Percentiles rank a stretch among this genome's conserved stretches.
These are phyloP conservation scores for Plantago major DNA, from an alignment of 257 asterid species.

Conservation along the genomic window DNA sequence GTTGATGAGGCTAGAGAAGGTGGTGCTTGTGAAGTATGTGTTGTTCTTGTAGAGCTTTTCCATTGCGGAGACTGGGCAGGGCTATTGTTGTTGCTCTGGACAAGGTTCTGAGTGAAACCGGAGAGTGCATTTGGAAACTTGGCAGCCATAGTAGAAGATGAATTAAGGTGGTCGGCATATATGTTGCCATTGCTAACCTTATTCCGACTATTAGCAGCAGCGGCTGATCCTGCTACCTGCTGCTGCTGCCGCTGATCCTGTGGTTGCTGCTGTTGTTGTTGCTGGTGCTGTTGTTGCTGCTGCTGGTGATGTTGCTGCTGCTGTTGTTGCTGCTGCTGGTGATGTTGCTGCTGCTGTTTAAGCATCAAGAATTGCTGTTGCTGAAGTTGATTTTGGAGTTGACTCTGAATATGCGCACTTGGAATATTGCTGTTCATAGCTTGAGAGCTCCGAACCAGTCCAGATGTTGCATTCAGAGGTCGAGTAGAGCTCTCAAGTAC, in stretches of 20 bases:
- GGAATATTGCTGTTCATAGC: slow-evolving; percentile 26
- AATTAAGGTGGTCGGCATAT: slow-evolving; percentile 59
- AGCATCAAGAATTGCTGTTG: slow-evolving; percentile 22
- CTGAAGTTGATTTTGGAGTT: slow-evolving; percentile 45
- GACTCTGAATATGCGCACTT: slow-evolving; percentile 56
- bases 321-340: slow-evolving; percentile 49
- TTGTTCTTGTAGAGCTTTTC: slow-evolving; percentile 54
- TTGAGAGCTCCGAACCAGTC: slow-evolving; percentile 27
- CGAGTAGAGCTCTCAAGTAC: slow-evolving; percentile 59
- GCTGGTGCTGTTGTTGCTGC: slow-evolving; percentile 43
- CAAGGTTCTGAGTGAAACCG: slow-evolving; percentile 63
- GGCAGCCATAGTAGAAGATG: slow-evolving; percentile 40
- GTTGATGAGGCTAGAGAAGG: slow-evolving; percentile 54
- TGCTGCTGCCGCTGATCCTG: slow-evolving; percentile 46
- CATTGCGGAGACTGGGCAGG: slow-evolving; percentile 77
- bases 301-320: slow-evolving; percentile 49
- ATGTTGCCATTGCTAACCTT: slow-evolving; percentile 47
- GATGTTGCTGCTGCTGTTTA: slow-evolving; percentile 44
- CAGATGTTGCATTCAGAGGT: slow-evolving; percentile 33
- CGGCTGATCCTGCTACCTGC: slow-evolving; percentile 30
- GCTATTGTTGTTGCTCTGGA: slow-evolving; percentile 52
- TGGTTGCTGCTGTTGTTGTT: slow-evolving; percentile 34
- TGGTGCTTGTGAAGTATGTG: slow-evolving; percentile 46
- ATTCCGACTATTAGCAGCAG: slow-evolving; percentile 37
- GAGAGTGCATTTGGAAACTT: slow-evolving; percentile 50